These are phyloP conservation scores for Neostapfia colusana DNA, from an alignment of 176 grass and related monocot species.

Conservation along the genomic window DNA sequence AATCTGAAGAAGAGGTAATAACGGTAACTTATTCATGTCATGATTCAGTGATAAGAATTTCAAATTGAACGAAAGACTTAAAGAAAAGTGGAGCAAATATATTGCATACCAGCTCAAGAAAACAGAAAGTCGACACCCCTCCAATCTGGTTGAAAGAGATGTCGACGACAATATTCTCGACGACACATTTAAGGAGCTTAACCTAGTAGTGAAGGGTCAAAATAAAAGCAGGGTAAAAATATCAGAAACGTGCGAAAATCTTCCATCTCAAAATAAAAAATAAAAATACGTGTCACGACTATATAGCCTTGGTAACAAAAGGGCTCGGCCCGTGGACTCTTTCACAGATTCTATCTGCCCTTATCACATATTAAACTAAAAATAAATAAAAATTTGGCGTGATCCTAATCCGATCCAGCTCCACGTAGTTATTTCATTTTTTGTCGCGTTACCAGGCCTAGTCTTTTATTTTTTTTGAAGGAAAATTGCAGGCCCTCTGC, in stretches of 20 bases:
- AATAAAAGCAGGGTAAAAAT: not conserved
- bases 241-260: not conserved
- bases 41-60: not conserved
- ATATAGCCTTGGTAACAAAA: no score
- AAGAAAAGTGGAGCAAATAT: not conserved
- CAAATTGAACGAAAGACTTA: not conserved
- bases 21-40: not conserved
- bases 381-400: no score
- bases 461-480: no score
- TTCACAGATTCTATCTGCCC: no score
- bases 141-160: constrained; percentile 90
- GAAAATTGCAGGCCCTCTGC: no score
- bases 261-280: not conserved
- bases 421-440: no score
- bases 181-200: constrained; percentile 77
- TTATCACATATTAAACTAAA: no score
- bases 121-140: constrained; percentile 62
- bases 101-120: constrained; percentile 71
- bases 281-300: no score
- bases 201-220: constrained; percentile 55
- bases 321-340: no score
- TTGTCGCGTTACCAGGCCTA: no score
- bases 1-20: constrained; percentile 53
- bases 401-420: no score
- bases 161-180: constrained; percentile 71